These are phyloP conservation scores for Lachnellula hyalina DNA, from an alignment of 2,329 filamentous ascomycete species.

Conservation along the genomic window DNA sequence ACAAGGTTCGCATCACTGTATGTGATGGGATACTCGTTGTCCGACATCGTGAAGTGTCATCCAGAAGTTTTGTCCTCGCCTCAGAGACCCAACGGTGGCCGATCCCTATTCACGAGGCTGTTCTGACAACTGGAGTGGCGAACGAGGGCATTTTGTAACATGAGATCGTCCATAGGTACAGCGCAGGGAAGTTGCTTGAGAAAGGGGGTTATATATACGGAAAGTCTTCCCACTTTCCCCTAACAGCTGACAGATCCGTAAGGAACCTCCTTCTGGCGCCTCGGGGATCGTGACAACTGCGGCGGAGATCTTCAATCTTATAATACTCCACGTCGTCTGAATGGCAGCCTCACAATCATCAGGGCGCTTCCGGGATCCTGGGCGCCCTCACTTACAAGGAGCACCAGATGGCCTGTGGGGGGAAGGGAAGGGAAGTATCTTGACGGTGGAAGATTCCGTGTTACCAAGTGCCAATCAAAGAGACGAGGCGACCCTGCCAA, in stretches of 20 bases:
- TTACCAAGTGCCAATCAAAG: background rate
- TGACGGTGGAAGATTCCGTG: background rate
- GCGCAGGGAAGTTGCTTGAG: slow-evolving; percentile 1
- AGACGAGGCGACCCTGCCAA: background rate
- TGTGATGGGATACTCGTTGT: background rate
- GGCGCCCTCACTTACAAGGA: background rate
- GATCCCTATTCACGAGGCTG: slow-evolving; percentile 3
- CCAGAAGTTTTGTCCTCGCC: background rate
- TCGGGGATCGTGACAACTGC: background rate
- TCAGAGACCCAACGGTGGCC: background rate
- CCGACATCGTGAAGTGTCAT: background rate
- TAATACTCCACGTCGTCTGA: background rate
- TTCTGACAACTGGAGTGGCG: background rate
- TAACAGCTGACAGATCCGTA: background rate
- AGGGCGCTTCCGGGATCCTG: background rate
- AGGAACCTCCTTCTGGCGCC: background rate
- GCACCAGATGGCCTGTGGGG: background rate
- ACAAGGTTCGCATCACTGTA: background rate
- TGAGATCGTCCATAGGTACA: background rate
- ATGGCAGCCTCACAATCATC: background rate
- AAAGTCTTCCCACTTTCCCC: background rate
- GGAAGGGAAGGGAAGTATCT: background rate
- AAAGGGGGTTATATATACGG: background rate
- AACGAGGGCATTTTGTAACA: background rate
- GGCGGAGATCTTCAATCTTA: slow-evolving; percentile 1